These are phyloP conservation scores for Cynanchum wilfordii DNA, from an alignment of 257 asterid genomes.

Conservation along the genomic window DNA sequence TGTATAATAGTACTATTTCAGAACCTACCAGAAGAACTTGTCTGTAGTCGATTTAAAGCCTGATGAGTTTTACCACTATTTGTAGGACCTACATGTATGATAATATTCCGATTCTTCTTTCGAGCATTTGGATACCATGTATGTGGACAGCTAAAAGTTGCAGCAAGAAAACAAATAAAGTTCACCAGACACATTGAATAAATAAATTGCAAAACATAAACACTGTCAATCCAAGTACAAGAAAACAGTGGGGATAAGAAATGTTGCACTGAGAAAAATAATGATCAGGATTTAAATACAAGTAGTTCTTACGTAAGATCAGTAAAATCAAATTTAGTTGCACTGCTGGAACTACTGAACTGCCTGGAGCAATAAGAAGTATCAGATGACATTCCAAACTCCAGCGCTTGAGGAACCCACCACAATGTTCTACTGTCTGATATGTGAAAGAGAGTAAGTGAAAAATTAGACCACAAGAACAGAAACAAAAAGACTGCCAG, in stretches of 20 bases:
- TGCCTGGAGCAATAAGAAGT: constrained; percentile 32
- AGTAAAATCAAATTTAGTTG: constrained; percentile 58
- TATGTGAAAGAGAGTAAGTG: constrained; percentile 15
- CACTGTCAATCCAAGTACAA: constrained; percentile 10
- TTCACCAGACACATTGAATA: not conserved
- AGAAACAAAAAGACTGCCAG: not conserved
- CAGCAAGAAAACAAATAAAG: not conserved
- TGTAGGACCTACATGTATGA: constrained; percentile 94
- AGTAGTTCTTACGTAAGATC: constrained; percentile 73
- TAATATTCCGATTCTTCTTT: constrained; percentile 55
- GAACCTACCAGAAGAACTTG: constrained; percentile 65
- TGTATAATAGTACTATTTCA: constrained; percentile 1
- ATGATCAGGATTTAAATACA: not conserved
- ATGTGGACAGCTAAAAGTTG: constrained; percentile 63
- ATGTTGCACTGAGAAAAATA: not conserved
- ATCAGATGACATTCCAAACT: constrained; percentile 29
- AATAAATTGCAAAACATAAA: constrained; percentile 1
- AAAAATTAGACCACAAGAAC: constrained; percentile 1
- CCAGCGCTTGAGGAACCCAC: constrained; percentile 30
- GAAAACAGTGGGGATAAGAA: constrained; percentile 3
- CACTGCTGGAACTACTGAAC: constrained; percentile 39
- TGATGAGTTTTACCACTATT: constrained; percentile 93
- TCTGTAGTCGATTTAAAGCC: constrained; percentile 75
- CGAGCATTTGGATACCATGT: constrained; percentile 94
- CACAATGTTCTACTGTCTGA: constrained; percentile 41